Evolutionary conservation across 2,329 filamentous ascomycete species (phyloP).

Genomic region (Neurospora sp.): DNA sequence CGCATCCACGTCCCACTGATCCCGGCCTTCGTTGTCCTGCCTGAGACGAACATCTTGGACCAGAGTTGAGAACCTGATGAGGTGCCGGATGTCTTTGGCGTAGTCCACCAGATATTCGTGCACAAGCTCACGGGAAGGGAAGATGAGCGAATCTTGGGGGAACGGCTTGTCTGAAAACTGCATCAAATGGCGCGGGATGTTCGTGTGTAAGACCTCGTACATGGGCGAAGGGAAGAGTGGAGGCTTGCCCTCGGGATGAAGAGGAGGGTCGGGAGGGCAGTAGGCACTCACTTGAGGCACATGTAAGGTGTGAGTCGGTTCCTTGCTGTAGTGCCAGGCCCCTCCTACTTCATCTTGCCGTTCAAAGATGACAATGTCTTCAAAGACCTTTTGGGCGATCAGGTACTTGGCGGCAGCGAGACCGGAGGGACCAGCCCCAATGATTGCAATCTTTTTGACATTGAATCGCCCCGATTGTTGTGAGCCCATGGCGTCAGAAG

Average conservation of each 20-base stretch:
- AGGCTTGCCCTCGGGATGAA: conserved; percentile 32
- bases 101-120: conserved; percentile 66
- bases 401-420: conserved; percentile 75
- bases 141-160: conserved; percentile 53
- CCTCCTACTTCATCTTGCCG: conserved; percentile 70
- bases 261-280: conserved; percentile 52
- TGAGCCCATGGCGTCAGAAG: conserved; percentile 16
- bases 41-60: conserved; percentile 49
- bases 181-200: conserved; percentile 79
- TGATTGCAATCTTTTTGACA: conserved; percentile 58
- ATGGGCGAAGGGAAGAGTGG: conserved; percentile 71
- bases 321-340: conserved; percentile 70
- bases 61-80: conserved; percentile 61
- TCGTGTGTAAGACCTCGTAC: conserved; percentile 75
- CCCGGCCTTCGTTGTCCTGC: conserved; percentile 23
- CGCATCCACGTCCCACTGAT: conserved; percentile 53
- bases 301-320: conserved; percentile 33
- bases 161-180: conserved; percentile 63
- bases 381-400: conserved; percentile 55
- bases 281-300: conserved; percentile 63
- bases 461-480: conserved; percentile 26
- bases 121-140: conserved; percentile 63
- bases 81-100: conserved; percentile 52
- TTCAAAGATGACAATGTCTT: conserved; percentile 68
- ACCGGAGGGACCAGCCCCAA: conserved; percentile 76